Evolutionary conservation across 352 stramenopile genomes (phyloP), one percentile per base, ranked within the genome.

Genomic region (Phytophthora vignae): DNA sequence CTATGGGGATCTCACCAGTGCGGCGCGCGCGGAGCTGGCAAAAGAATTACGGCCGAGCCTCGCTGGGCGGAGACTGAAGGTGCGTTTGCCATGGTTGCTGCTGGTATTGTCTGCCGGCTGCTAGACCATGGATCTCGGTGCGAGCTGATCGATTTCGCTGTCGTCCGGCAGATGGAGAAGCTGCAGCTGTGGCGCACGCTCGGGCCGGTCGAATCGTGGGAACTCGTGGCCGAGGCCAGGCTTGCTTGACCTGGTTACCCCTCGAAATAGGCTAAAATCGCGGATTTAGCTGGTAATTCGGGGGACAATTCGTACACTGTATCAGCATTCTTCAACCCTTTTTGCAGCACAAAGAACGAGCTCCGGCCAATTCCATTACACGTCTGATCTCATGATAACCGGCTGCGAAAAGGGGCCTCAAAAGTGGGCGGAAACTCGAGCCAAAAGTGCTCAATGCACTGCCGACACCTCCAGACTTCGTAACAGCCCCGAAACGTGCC

Each of bases 121-220:
- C 14, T 42, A 15, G 33, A 42, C 12, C 33, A 42, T 15, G 33
- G 33, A 14, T 42, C 12, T 1, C 29, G 29, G 29, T 33, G 14
- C 44, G 15, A 19, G 44, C 46, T 27, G 46, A 53, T 19, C 46
- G 9, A 53, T 15, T 53, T 53, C 46, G n/a, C 17, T 19, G 17
- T 53, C 8, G 4, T 15, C n/a, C 10, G 46, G 57, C 55, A 87
- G 79, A 65, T 87, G 66, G 55, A 73, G 9, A 70, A 57, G 63
- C 64, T 92, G 50, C 84, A 92, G 50, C 67, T 90, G 21, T 92
- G 84, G 84, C 74, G 75, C 31, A 92, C 84, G 7, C 69, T 79
- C 0, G 78, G 78, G 0, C 52, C 71, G 0, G 82, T 90, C 12
- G 67, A 77, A 21, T 63, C 65, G 4, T 92, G 84, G 82, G 57